phyloP scores from a whole-genome alignment of 345 rosid species.

The Aurinia saxatilis region DNA sequence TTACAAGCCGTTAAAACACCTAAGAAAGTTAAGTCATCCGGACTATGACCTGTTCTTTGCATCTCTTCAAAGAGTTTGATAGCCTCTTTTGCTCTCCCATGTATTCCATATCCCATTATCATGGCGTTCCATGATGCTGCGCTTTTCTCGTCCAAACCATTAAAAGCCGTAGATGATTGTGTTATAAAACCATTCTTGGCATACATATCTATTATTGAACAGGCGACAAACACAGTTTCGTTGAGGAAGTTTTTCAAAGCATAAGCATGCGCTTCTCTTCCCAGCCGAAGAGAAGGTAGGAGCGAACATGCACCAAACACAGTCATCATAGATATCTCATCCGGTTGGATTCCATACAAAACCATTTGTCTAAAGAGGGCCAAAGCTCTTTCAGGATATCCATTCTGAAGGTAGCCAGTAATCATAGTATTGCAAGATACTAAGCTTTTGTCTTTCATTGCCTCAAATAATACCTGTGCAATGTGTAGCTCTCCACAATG shows the following conservation, averaged over 20 bases:
- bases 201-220: constrained; percentile 61
- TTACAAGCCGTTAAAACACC: constrained; percentile 55
- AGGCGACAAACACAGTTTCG: constrained; percentile 35
- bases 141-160: constrained; percentile 31
- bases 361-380: constrained; percentile 41
- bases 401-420: constrained; percentile 48
- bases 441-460: constrained; percentile 36
- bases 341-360: constrained; percentile 34
- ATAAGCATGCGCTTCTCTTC: constrained; percentile 56
- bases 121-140: constrained; percentile 54
- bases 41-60: constrained; percentile 36
- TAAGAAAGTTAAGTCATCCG: constrained; percentile 50
- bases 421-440: constrained; percentile 65
- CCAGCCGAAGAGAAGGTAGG: constrained; percentile 46
- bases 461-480: constrained; percentile 42
- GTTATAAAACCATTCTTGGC: constrained; percentile 52
- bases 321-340: constrained; percentile 34
- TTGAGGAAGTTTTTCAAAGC: constrained; percentile 32
- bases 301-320: constrained; percentile 51
- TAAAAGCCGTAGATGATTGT: constrained; percentile 37
- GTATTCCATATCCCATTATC: constrained; percentile 55
- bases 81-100: constrained; percentile 51
- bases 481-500: constrained; percentile 36
- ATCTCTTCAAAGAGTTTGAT: constrained; percentile 52
- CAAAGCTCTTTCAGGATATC: constrained; percentile 43